phyloP scores from a whole-genome alignment of 495 filamentous ascomycete species.

The Friedmanniomyces simplex region DNA sequence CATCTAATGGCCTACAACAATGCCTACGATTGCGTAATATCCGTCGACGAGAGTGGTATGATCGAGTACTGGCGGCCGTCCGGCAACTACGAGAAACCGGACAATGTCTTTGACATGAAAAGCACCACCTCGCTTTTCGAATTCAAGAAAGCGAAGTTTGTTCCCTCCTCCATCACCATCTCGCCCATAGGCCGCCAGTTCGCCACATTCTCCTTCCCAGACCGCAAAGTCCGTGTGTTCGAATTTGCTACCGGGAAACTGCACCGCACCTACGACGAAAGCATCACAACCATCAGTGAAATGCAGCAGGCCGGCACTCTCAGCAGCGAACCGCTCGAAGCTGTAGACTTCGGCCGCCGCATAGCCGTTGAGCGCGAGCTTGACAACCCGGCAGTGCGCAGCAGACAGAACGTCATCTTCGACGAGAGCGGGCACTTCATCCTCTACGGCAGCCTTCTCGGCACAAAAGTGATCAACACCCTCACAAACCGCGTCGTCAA shows the following conservation, averaged over 20 bases:
- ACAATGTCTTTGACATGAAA: constrained; percentile 84
- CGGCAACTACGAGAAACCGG: constrained; percentile 75
- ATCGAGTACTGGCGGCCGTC: constrained; percentile 89
- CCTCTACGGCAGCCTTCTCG: constrained; percentile 82
- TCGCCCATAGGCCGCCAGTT: constrained; percentile 79
- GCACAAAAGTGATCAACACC: constrained; percentile 89
- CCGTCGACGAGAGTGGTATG: constrained; percentile 85
- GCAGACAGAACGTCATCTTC: constrained; percentile 76
- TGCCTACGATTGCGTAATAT: constrained; percentile 78
- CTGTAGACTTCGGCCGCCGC: constrained; percentile 84
- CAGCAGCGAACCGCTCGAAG: constrained; percentile 63
- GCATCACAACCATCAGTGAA: constrained; percentile 68
- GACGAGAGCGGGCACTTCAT: constrained; percentile 96
- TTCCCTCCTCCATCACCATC: constrained; percentile 72
- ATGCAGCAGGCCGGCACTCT: constrained; percentile 86
- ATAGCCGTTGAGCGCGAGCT: constrained; percentile 81
- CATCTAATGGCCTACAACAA: constrained; percentile 82
- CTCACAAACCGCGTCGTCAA: constrained; percentile 84
- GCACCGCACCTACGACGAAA: constrained; percentile 89
- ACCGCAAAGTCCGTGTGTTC: constrained; percentile 84
- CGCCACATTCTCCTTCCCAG: constrained; percentile 83
- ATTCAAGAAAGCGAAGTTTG: constrained; percentile 85
- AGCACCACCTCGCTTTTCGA: constrained; percentile 89
- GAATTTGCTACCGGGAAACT: constrained; percentile 84
- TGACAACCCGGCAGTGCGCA: constrained; percentile 54